phyloP scores from a whole-genome alignment of 208 protist genomes.

The Acanthamoeba healyi region DNA sequence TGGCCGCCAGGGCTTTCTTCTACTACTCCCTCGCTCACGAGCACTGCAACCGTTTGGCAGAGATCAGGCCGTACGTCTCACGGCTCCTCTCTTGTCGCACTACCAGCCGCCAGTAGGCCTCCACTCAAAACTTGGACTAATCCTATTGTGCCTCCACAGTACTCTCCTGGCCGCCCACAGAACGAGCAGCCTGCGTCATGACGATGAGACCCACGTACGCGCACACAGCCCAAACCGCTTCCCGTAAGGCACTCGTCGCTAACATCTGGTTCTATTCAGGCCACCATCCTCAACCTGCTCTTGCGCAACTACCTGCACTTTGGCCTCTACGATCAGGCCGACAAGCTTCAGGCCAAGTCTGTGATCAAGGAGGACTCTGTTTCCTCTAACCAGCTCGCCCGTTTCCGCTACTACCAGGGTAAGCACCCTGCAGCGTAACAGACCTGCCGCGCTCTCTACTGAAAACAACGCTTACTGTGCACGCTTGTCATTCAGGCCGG shows the following conservation, averaged over 20 bases:
- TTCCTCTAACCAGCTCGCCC: slow-evolving; percentile 92
- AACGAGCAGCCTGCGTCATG: slow-evolving; percentile 87
- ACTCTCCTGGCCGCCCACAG: slow-evolving; percentile 86
- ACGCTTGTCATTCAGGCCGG: slow-evolving; percentile 86
- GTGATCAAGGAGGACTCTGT: slow-evolving; percentile 82
- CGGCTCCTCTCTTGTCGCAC: neutral
- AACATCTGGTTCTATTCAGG: slow-evolving; percentile 41
- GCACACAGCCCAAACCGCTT: neutral
- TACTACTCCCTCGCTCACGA: slow-evolving; percentile 85
- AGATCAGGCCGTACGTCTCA: slow-evolving; percentile 85
- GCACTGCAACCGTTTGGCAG: slow-evolving; percentile 72
- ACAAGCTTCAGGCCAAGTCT: slow-evolving; percentile 89
- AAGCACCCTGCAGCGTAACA: too few relatives aligned
- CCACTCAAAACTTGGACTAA: too few relatives aligned
- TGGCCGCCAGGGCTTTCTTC: slow-evolving; percentile 88
- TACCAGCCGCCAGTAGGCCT: too few relatives aligned
- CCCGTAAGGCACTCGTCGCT: neutral
- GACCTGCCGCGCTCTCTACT: too few relatives aligned
- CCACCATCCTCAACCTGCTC: slow-evolving; percentile 91
- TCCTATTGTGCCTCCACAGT: slow-evolving; percentile 37
- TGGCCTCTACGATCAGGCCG: slow-evolving; percentile 92
- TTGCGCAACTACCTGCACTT: slow-evolving; percentile 90
- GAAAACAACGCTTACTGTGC: too few relatives aligned
- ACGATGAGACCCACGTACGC: slow-evolving; percentile 81
- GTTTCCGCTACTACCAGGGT: slow-evolving; percentile 97